Evolutionary conservation across 768 basidiomycete species (phyloP).

Genomic region (Amanita rimosa): DNA sequence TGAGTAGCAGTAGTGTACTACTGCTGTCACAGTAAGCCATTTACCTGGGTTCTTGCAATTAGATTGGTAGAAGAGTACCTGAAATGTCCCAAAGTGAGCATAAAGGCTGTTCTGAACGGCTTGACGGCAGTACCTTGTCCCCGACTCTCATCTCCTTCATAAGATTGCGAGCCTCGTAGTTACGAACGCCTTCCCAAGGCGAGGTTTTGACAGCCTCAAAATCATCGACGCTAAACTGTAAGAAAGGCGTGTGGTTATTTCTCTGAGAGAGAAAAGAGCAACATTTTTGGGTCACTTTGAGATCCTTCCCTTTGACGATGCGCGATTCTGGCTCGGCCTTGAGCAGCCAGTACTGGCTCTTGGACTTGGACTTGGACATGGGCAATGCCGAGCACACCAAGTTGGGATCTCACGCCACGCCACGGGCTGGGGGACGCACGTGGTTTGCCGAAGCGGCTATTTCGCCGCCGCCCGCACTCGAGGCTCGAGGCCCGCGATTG

Average conservation of each 20-base stretch:
- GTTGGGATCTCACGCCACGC: neutral
- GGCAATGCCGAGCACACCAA: no score
- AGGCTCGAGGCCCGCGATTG: no score
- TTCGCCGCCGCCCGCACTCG: neutral
- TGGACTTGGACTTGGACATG: conserved; percentile 11
- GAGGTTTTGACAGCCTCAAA: conserved; percentile 63
- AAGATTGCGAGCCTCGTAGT: conserved; percentile 71
- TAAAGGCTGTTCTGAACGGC: no score
- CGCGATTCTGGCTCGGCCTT: conserved; percentile 84
- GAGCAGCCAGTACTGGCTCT: conserved; percentile 51
- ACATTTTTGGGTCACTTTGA: conserved; percentile 40
- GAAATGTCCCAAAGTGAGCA: neutral
- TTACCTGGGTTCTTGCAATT: conserved; percentile 76
- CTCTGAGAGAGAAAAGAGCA: neutral
- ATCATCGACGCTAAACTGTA: conserved; percentile 78
- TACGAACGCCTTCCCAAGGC: conserved; percentile 83
- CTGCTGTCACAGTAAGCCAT: no score
- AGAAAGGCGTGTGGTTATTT: neutral
- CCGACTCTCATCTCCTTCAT: conserved; percentile 74
- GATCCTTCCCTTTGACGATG: conserved; percentile 78
- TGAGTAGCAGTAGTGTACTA: no score
- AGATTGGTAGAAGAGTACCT: conserved; percentile 84
- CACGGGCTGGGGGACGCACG: neutral
- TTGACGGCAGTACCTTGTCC: conserved; percentile 43
- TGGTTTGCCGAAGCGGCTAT: neutral